Conservation (phyloP, 1,284 basidiomycete species). For the Ustilago tritici region DNA sequence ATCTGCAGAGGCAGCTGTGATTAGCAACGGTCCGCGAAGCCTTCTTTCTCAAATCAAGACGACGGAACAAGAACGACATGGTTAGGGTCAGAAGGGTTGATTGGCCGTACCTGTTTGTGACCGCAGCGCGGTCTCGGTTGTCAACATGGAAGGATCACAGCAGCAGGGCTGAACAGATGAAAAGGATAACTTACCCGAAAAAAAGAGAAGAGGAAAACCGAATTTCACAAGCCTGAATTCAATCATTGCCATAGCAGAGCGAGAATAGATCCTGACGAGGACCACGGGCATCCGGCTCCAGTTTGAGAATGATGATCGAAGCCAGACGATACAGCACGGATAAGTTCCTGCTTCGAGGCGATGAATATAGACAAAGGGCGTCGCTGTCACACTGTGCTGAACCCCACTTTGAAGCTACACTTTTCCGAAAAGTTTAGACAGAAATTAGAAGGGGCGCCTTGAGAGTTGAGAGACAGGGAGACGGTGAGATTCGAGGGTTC, state of each 20-base stretch:
- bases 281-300: conserved; percentile 1
- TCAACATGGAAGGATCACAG: conserved; percentile 1
- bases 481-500: conserved; percentile 4
- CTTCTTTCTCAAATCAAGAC: neutral
- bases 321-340: neutral
- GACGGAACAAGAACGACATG: neutral
- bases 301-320: neutral
- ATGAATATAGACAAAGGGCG: neutral
- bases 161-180: neutral
- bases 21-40: neutral
- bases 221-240: conserved; percentile 8
- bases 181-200: neutral
- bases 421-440: neutral
- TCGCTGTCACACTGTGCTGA: neutral
- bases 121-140: conserved; percentile 15
- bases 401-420: conserved; percentile 1
- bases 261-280: conserved; percentile 1
- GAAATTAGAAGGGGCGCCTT: neutral
- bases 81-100: neutral
- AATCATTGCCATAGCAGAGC: neutral
- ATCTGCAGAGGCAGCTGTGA: conserved; percentile 4
- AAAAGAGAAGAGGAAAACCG: conserved; percentile 4
- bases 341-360: conserved; percentile 12
- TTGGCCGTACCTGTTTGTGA: conserved; percentile 3
- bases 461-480: neutral